Base-by-base conservation (phyloP, 805 yeast genomes). In the Kazachstania viticola region DNA sequence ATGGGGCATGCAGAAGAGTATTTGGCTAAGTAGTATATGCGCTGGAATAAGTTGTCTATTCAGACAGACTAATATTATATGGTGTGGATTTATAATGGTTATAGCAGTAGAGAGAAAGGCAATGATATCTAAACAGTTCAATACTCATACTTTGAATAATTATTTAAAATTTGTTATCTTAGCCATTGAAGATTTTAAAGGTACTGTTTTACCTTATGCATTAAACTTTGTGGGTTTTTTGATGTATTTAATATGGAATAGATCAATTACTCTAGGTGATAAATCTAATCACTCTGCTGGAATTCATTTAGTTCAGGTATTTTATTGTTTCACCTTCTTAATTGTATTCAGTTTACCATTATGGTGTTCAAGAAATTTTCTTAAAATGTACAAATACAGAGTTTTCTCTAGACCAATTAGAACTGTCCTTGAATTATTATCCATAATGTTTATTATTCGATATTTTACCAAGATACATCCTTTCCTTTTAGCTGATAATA, bases 191-290 rank as follows among this genome's bases (percentile, higher is more conserved):
- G 58, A 60, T 17, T 49, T 61, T 27, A 37, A 48, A 12, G 52
- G 41, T 27, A 29, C 52, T 39, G 58, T 47, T 0, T 24, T 67
- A 2, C 87, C 91, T 1, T 80, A 61, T 50, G 45, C 54, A 0
- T 22, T 68, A 14, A 79, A 76, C 41, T 69, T 71, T 19, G 49
- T 52, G 0, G 39, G 64, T 1, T 88, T 85, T 52, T 60, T 51
- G 3, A 51, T 48, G 1, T 88, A 85, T 48, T 49, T 85, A 25
- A 40, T 67, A 19, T 44, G 60, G 45, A 91, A 91, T 44, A 82
- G 83, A 13, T 93, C 95, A 0, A 75, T 91, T 25, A 78, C 97
- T 0, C 65, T 88, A 29, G 98, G 98, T 2, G 98, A 91, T 50
- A 82, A 84, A 54, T 75, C 73, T 21, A 87, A 88, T 54, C 98